Base-by-base conservation (phyloP, 148 eudicot genomes). In the Persicaria maculosa region DNA sequence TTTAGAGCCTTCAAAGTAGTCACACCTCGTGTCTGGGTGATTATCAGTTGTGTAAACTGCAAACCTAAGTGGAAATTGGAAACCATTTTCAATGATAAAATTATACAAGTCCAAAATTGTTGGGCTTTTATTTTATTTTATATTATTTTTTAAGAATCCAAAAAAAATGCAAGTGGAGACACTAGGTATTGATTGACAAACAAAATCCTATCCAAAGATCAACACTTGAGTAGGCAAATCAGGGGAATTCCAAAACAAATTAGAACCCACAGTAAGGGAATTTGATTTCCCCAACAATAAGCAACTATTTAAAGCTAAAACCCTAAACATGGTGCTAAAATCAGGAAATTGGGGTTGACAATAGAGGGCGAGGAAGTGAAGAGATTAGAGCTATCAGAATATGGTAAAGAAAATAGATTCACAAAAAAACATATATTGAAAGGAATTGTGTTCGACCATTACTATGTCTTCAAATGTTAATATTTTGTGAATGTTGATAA, bases 1-100 rank as follows among this genome's bases (percentile, higher is more conserved):
- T 64, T 64, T 64, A n/a, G 69, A 64, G 46, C 45, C 36, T n/a
- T 45, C 69, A 64, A 64, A 64, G 69, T 45, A 64, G 46, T 40
- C 46, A 64, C 69, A 64, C 46, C 7, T 36, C 69, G 12, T 64
- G 1, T 61, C 68, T 61, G 68, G n/a, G 16, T 61, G 44, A 44
- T 45, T 64, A 64, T 14, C 69, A 64, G 69, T 64, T 64, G n/a
- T 40, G 12, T 36, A n/a, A 31, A 31, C 69, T 64, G 44, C 69
- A 64, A 64, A 64, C 69, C 69, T 45, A 64, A 14, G 36, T 64
- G 45, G 31, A 22, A 22, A n/a, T n/a, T 4, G 22, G 57, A 53
- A 53, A 15, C 57, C 57, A 15, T 5, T 53, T 14, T 53, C 12
- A 20, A 58, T 19, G 11, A 58, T 11, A 58, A 58, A 61, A 17